Evolutionary conservation across 2,329 filamentous ascomycete species (phyloP).

Genomic region (Diaporthe longicolla): DNA sequence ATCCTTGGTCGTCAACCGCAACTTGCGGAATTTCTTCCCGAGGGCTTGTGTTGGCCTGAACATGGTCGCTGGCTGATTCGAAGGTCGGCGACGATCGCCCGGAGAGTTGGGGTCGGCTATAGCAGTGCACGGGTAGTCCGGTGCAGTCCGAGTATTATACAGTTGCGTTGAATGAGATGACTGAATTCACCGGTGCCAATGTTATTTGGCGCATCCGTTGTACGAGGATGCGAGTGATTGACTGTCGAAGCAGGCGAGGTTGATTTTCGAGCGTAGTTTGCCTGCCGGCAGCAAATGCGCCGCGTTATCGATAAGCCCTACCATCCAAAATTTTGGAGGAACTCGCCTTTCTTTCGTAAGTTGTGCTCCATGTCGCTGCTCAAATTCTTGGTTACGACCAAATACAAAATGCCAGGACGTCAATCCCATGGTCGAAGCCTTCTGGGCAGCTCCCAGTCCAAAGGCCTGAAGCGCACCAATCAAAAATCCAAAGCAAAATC

Average conservation of each 20-base stretch:
- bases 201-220: slow-evolving; percentile 7
- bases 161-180: neutral
- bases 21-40: slow-evolving; percentile 78
- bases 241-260: neutral
- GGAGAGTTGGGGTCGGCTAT: neutral
- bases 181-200: neutral
- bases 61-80: slow-evolving; percentile 61
- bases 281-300: slow-evolving; percentile 16
- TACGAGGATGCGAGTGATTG: neutral
- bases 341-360: neutral
- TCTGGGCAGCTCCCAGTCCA: slow-evolving; percentile 50
- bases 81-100: neutral
- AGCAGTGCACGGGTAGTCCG: neutral
- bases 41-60: slow-evolving; percentile 75
- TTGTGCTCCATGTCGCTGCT: neutral
- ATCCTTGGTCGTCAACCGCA: slow-evolving; percentile 91
- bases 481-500: slow-evolving; percentile 63
- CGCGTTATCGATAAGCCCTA: slow-evolving; percentile 38
- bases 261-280: slow-evolving; percentile 35
- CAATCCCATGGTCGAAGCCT: slow-evolving; percentile 71
- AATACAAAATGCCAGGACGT: slow-evolving; percentile 65
- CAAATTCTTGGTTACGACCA: neutral
- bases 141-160: neutral
- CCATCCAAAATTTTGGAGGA: slow-evolving; percentile 37
- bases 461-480: slow-evolving; percentile 48